Evolutionary conservation across 257 asterid species (phyloP), one percentile per base, ranked within the genome.

Genomic region (Cordia subcordata): DNA sequence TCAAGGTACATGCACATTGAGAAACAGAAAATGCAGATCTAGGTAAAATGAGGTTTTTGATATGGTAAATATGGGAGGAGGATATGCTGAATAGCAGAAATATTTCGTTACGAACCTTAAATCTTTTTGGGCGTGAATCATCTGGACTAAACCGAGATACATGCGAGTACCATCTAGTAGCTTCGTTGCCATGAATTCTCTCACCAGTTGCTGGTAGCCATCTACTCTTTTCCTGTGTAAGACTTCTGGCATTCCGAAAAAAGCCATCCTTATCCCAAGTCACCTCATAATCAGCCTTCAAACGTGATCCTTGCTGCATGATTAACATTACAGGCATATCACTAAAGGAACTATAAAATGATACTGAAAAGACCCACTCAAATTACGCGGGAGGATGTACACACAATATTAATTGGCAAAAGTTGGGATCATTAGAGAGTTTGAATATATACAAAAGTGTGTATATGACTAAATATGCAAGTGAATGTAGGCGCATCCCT

Each of bases 241-340:
- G 81, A 72, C 72, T 65, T 68, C 83, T 80, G 20, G 83, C 71
- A 49, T 72, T 77, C 53, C 69, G 72, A 62, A 93, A 86, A 73
- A 67, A 86, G 32, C 84, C 91, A 39, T 83, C 89, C 72, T 71
- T 80, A 70, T 86, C 99, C 96, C 96, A 89, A 18, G 80, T 78
- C 65, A 93, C 87, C 49, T 84, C 92, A 60, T 86, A 89, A 76
- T 93, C 99, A 68, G 92, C 93, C 71, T 77, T 77, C 85, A 93
- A 61, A 13, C 95, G 89, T 32, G 99, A 84, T 52, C 95, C 99
- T 83, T 86, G 75, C 99, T 93, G 89, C 90, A 77, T 62, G 5
- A 54, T 50, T 22, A 72, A 49, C 23, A 62, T 17, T 46, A 20
- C 21, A 39, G 19, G 22, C 13, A 47, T 8, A 20, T 8, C 16